These are phyloP conservation scores for Hydnomerulius pinastri DNA, from an alignment of 768 basidiomycete genomes.

Conservation along the genomic window DNA sequence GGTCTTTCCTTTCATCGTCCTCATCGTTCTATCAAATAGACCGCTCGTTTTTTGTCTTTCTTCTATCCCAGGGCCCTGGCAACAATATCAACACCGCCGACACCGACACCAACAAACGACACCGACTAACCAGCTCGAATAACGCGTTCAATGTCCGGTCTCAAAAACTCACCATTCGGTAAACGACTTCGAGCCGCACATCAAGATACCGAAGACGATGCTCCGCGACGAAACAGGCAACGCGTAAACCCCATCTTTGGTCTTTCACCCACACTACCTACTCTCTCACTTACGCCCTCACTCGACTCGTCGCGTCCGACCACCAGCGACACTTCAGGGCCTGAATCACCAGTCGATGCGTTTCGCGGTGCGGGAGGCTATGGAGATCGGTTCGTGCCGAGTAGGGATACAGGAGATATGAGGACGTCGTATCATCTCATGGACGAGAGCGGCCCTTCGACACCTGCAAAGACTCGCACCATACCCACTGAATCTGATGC, in stretches of 20 bases:
- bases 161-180: constrained; percentile 85
- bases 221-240: constrained; percentile 51
- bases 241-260: constrained; percentile 58
- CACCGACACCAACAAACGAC: neutral
- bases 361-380: constrained; percentile 42
- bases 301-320: constrained; percentile 53
- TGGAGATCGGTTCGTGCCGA: constrained; percentile 65
- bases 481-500: constrained; percentile 74
- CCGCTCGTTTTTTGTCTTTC: constrained; percentile 7
- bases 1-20: neutral
- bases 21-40: neutral
- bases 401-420: constrained; percentile 58
- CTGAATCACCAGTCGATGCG: constrained; percentile 41
- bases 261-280: constrained; percentile 31
- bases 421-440: constrained; percentile 64
- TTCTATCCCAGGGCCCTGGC: neutral
- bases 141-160: constrained; percentile 55
- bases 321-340: constrained; percentile 51
- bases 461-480: constrained; percentile 60
- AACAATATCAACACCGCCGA: neutral
- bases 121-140: neutral
- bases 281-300: constrained; percentile 52
- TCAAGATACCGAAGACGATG: constrained; percentile 55
- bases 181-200: constrained; percentile 78
- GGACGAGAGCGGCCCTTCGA: constrained; percentile 55